Percentiles rank a stretch among this genome's conserved stretches.
phyloP scores from a whole-genome alignment of 306 rosid species.

The Boehmeria nivea region DNA sequence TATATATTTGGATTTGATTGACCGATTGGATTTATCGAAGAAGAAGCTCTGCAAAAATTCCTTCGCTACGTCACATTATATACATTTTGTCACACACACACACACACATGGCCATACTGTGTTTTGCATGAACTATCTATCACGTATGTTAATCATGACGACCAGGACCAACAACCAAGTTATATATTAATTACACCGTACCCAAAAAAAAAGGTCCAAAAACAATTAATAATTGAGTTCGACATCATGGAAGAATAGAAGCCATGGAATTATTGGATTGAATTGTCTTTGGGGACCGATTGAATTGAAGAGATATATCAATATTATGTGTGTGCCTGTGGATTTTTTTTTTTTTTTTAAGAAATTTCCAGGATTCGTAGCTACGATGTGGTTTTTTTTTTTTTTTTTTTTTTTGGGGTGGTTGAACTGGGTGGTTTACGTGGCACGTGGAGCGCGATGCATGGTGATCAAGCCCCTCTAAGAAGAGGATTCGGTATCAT shows the following conservation, averaged over 20 bases:
- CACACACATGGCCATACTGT: slow-evolving; percentile 13
- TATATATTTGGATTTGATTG: slow-evolving; percentile 47
- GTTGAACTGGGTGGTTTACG: background rate
- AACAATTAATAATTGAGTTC: too few relatives aligned
- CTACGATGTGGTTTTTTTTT: background rate
- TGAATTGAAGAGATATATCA: background rate
- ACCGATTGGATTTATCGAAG: slow-evolving; percentile 51
- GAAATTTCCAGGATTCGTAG: slow-evolving; percentile 17
- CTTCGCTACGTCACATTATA: slow-evolving; percentile 29
- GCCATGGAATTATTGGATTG: too few relatives aligned
- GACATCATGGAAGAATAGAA: too few relatives aligned
- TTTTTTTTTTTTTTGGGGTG: background rate
- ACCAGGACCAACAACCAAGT: background rate
- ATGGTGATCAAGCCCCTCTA: too few relatives aligned
- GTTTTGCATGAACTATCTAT: slow-evolving; percentile 54
- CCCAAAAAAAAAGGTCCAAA: too few relatives aligned
- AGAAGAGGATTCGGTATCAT: too few relatives aligned
- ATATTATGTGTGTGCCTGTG: too few relatives aligned
- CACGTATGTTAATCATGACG: slow-evolving; percentile 27
- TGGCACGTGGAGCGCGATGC: slow-evolving; percentile 9
- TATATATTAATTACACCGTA: background rate
- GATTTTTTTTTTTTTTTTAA: background rate
- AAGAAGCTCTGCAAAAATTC: slow-evolving; percentile 28
- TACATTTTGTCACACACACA: slow-evolving; percentile 8
- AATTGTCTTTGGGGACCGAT: background rate